A percentile compares a stretch with the other conserved stretches of the same genome.
These are phyloP conservation scores for Dalbergia cultrata DNA, from an alignment of 306 rosid genomes.

Conservation along the genomic window DNA sequence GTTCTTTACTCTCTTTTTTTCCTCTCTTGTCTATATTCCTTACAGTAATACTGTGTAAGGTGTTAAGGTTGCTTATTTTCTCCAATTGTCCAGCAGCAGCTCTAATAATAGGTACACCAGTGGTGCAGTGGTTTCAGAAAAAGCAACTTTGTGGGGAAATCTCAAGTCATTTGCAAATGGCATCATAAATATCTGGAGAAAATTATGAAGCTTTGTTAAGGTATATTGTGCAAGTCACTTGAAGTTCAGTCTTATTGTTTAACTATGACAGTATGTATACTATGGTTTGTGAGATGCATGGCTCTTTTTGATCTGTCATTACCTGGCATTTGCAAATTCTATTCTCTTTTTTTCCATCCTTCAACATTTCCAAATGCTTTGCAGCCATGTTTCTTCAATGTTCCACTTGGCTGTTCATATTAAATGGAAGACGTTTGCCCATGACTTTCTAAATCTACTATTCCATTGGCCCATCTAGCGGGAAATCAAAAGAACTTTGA, in stretches of 20 bases:
- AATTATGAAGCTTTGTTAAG: constrained; percentile 48
- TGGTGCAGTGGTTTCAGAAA: constrained; percentile 44
- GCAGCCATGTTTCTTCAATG: constrained; percentile 30
- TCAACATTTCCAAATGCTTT: constrained; percentile 38
- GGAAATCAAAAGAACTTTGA: background rate
- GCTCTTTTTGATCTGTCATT: constrained; percentile 15
- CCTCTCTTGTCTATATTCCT: background rate
- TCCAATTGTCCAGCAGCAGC: constrained; percentile 51
- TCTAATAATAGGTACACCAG: constrained; percentile 37
- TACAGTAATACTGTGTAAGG: constrained; percentile 25
- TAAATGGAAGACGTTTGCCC: constrained; percentile 34
- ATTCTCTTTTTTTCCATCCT: constrained; percentile 38
- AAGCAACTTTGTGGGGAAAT: constrained; percentile 70
- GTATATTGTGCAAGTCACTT: constrained; percentile 39
- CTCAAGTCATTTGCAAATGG: constrained; percentile 75
- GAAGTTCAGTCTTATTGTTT: constrained; percentile 19
- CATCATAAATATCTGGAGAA: constrained; percentile 65
- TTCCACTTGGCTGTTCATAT: constrained; percentile 31
- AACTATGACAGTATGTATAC: constrained; percentile 24
- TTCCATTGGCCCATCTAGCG: constrained; percentile 26
- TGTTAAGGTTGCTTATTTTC: constrained; percentile 35
- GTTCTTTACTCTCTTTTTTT: background rate
- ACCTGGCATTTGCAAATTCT: constrained; percentile 39
- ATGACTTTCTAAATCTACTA: constrained; percentile 41
- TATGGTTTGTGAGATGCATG: constrained; percentile 33